Evolutionary conservation across 176 grass and related monocot species (phyloP).

Genomic region (Cenchrus fungigraminus): DNA sequence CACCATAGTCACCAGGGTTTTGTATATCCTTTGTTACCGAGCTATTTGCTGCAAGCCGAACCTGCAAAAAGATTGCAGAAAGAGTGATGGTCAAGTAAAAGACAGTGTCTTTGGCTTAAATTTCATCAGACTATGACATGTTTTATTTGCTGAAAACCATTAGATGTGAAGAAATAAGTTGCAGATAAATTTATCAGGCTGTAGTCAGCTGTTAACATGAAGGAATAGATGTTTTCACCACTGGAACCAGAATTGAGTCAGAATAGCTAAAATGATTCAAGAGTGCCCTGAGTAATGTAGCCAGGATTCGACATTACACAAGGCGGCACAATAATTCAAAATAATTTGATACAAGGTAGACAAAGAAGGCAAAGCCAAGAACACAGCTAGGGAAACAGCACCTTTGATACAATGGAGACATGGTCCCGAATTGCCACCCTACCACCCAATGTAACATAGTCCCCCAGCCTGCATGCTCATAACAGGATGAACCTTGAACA

Average conservation of each 20-base stretch:
- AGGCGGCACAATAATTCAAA: neutral
- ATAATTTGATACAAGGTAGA: neutral
- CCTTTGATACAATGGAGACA: slow-evolving; percentile 71
- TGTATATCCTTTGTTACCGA: slow-evolving; percentile 57
- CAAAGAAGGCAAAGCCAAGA: neutral
- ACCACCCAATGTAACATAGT: slow-evolving; percentile 75
- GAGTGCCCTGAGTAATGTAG: neutral
- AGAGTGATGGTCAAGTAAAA: neutral
- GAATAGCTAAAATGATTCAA: neutral
- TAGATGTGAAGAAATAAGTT: neutral
- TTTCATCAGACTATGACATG: neutral
- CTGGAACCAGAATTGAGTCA: neutral
- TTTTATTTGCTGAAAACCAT: slow-evolving; percentile 7
- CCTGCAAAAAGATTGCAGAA: slow-evolving; percentile 34
- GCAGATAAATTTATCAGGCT: neutral
- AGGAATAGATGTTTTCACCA: neutral
- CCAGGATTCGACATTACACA: neutral
- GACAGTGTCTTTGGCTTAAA: neutral
- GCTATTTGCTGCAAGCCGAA: slow-evolving; percentile 69
- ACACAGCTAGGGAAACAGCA: slow-evolving; percentile 5
- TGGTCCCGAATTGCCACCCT: slow-evolving; percentile 72
- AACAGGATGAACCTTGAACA: slow-evolving; percentile 6
- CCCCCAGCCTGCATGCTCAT: slow-evolving; percentile 47
- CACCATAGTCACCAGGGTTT: slow-evolving; percentile 61
- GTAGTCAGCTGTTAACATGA: neutral